Percentiles rank a stretch among this genome's conserved stretches.
phyloP scores from a whole-genome alignment of 805 yeast genomes.

The Lachancea sp. region DNA sequence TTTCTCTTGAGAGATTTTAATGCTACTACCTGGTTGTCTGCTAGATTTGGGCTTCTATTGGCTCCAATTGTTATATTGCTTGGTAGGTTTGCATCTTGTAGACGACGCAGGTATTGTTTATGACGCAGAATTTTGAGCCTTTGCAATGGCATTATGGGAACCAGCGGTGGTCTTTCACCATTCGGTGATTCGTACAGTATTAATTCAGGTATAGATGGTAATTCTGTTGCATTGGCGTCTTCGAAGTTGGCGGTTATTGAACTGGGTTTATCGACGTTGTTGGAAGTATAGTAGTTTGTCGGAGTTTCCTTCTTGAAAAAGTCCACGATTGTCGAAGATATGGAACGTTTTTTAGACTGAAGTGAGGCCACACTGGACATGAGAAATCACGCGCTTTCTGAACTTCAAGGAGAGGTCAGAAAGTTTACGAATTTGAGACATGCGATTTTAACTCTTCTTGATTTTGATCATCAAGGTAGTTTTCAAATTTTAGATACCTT shows the following conservation, averaged over 20 bases:
- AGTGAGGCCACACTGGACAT: slow-evolving; percentile 7
- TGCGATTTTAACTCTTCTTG: too few species aligned
- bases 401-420: not conserved
- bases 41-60: not conserved
- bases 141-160: slow-evolving; percentile 30
- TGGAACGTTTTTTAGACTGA: slow-evolving; percentile 19
- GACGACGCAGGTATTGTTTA: slow-evolving; percentile 20
- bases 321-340: slow-evolving; percentile 24
- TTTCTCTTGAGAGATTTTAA: slow-evolving; percentile 1
- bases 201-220: slow-evolving; percentile 7
- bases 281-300: not conserved
- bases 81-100: slow-evolving; percentile 3
- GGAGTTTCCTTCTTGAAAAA: slow-evolving; percentile 17
- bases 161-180: slow-evolving; percentile 26
- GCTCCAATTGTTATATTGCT: not conserved
- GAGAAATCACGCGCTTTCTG: too few species aligned
- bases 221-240: slow-evolving; percentile 1
- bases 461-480: not conserved
- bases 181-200: slow-evolving; percentile 15
- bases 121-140: slow-evolving; percentile 25
- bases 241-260: slow-evolving; percentile 1
- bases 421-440: not conserved
- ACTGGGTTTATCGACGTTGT: not conserved
- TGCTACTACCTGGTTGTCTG: slow-evolving; percentile 1
- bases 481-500: not conserved